Base-by-base conservation (phyloP, 2,329 filamentous ascomycete genomes). In the Albophoma yamanashiensis region DNA sequence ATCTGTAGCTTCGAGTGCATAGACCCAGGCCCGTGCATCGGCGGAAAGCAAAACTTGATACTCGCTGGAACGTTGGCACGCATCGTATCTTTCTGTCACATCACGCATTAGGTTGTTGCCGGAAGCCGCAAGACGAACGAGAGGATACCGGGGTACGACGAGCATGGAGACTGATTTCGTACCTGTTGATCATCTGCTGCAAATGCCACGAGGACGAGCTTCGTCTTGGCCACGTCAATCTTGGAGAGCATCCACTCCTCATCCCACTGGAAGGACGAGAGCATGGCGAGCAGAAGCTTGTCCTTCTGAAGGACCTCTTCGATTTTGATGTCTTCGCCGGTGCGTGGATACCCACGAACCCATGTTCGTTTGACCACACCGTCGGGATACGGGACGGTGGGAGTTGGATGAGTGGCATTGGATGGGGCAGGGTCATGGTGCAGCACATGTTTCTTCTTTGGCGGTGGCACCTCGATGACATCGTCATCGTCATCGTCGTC, bases 1-100 rank as follows among this genome's bases (percentile, higher is more conserved):
- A 97, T 75, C 82, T 96, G 92, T 52, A 97, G 78, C 70, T 99
- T 97, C 57, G 91, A 96, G 73, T 97, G 94, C 92, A 97, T 96
- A 67, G 82, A 86, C 31, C 86, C 88, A 7, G 83, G 78, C 1
- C 85, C 83, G 47, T 84, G 78, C 89, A 97, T 93, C 2, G 82
- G 82, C 20, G 93, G 93, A 69, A 97, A 96, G 70, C 90, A 92
- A 59, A 87, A 87, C 25, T 83, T 83, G 59, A 95, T 79, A 43
- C 73, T 75, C n/a, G 67, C 64, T 22, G 82, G 82, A 12, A 76
- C 77, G 61, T 81, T 82, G 36, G 69, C 71, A 39, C 71, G 74
- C 71, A 83, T 82, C 31, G 74, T 71, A 45, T 75, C 67, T 73
- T 81, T 81, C 71, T 73, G 63, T 61, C 55, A 56, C 58, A 53